phyloP scores from a whole-genome alignment of 495 filamentous ascomycete species.

The Penicillium argentinense region DNA sequence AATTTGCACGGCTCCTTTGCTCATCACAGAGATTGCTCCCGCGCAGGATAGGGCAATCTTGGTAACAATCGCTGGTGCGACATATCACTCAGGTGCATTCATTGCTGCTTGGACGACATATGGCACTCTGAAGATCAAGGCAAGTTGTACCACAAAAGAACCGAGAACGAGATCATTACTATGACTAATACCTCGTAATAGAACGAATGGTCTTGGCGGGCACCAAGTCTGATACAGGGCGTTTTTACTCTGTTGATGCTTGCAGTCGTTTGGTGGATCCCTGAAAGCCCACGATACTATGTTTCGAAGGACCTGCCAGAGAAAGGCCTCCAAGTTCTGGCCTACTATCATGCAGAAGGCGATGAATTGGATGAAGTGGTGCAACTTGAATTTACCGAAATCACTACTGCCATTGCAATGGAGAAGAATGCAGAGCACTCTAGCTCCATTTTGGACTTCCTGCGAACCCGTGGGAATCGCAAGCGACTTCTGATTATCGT shows the following conservation, averaged over 20 bases:
- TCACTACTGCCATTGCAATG: conserved; percentile 30
- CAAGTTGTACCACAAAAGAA: conserved; percentile 1
- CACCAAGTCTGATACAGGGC: conserved; percentile 12
- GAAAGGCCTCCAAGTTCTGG: conserved; percentile 38
- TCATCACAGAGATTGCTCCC: conserved; percentile 21
- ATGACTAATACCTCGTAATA: not conserved
- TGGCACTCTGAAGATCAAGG: conserved; percentile 22
- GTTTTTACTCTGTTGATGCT: conserved; percentile 15
- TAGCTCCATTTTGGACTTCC: conserved; percentile 55
- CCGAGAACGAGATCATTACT: too few relatives aligned
- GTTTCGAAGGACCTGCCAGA: conserved; percentile 39
- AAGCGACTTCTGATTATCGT: conserved; percentile 61
- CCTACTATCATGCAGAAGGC: conserved; percentile 35
- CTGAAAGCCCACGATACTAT: conserved; percentile 15
- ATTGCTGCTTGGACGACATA: conserved; percentile 22
- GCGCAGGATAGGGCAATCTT: conserved; percentile 16
- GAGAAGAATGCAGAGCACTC: conserved; percentile 36
- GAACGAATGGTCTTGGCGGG: conserved; percentile 20
- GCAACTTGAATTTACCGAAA: conserved; percentile 36
- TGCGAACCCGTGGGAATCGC: conserved; percentile 68
- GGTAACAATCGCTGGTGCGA: conserved; percentile 14
- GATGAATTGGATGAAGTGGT: conserved; percentile 26
- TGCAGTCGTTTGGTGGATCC: conserved; percentile 15
- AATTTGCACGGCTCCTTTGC: conserved; percentile 16
- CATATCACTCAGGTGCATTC: conserved; percentile 18